phyloP scores from a whole-genome alignment of 495 filamentous ascomycete genomes.

The Penicillium lagena region DNA sequence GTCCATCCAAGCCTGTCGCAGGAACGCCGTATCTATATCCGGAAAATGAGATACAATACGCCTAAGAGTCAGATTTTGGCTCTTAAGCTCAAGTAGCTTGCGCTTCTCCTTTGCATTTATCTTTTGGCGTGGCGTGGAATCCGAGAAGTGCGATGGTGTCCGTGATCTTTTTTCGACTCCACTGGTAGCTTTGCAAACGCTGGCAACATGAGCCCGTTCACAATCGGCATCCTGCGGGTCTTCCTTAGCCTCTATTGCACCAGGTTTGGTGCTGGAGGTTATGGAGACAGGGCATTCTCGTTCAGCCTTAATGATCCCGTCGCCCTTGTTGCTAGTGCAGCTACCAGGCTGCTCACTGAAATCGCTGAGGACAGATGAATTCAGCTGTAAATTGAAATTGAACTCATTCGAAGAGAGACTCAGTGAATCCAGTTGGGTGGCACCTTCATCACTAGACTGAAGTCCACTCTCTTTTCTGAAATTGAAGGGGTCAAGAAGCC shows the following conservation, averaged over 20 bases:
- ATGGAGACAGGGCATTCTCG: not conserved
- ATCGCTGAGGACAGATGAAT: not conserved
- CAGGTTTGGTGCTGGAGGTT: not conserved
- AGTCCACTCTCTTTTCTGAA: not conserved
- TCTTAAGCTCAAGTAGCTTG: constrained; percentile 6
- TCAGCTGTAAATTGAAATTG: not conserved
- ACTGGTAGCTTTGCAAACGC: not conserved
- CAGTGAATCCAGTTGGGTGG: not conserved
- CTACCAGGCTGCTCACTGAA: not conserved
- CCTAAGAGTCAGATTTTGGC: constrained; percentile 4
- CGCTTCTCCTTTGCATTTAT: constrained; percentile 4
- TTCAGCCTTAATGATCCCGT: not conserved
- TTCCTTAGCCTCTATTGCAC: not conserved
- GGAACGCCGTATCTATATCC: constrained; percentile 3
- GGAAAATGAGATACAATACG: constrained; percentile 1
- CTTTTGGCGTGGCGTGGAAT: not conserved
- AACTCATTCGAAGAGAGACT: not conserved
- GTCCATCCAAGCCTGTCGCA: constrained; percentile 6
- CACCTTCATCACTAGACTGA: constrained; percentile 2
- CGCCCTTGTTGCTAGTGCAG: not conserved
- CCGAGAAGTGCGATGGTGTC: not conserved
- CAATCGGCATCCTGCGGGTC: not conserved
- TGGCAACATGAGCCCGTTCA: not conserved
- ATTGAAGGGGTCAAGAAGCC: constrained; percentile 4
- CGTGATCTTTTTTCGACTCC: constrained; percentile 5